Conservation (phyloP, 495 filamentous ascomycete genomes). For the Xylaria nigripes region DNA sequence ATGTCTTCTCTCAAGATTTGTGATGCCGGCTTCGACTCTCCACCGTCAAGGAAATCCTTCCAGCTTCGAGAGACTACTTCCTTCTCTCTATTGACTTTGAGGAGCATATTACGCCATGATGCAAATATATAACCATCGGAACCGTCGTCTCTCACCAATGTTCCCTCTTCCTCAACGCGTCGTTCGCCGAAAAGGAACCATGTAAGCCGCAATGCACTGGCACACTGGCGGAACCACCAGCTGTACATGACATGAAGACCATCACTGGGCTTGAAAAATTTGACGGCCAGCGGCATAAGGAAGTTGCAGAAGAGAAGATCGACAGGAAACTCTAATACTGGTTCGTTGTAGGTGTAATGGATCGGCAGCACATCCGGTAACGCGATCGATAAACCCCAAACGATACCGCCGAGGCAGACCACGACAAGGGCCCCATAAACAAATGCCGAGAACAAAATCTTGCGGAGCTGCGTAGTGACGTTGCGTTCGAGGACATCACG, state of each 20-base stretch:
- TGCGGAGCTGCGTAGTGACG: conserved; percentile 85
- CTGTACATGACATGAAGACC: conserved; percentile 74
- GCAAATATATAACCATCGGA: conserved; percentile 21
- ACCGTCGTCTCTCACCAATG: conserved; percentile 11
- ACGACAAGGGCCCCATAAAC: conserved; percentile 93
- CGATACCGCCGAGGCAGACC: conserved; percentile 86
- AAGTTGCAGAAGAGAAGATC: conserved; percentile 97
- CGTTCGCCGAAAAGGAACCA: conserved; percentile 89
- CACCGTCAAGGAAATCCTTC: conserved; percentile 33
- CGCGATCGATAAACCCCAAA: conserved; percentile 73
- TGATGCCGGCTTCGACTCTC: conserved; percentile 23
- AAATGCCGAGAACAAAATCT: conserved; percentile 91
- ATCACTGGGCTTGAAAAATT: conserved; percentile 75
- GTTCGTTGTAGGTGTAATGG: conserved; percentile 83
- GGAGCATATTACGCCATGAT: conserved; percentile 29
- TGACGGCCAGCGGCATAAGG: conserved; percentile 75
- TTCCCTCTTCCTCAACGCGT: conserved; percentile 73
- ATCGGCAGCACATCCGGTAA: conserved; percentile 73
- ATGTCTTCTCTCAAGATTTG: conserved; percentile 19
- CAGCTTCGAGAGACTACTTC: conserved; percentile 34
- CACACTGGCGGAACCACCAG: conserved; percentile 94
- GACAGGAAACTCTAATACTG: conserved; percentile 87
- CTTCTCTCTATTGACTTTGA: conserved; percentile 26
- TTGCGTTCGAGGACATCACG: conserved; percentile 93
- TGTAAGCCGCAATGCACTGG: conserved; percentile 67